A percentile compares a stretch with the other conserved stretches of the same genome.
phyloP scores from a whole-genome alignment of 2,329 filamentous ascomycete genomes.

The Pochonia chlamydosporia region DNA sequence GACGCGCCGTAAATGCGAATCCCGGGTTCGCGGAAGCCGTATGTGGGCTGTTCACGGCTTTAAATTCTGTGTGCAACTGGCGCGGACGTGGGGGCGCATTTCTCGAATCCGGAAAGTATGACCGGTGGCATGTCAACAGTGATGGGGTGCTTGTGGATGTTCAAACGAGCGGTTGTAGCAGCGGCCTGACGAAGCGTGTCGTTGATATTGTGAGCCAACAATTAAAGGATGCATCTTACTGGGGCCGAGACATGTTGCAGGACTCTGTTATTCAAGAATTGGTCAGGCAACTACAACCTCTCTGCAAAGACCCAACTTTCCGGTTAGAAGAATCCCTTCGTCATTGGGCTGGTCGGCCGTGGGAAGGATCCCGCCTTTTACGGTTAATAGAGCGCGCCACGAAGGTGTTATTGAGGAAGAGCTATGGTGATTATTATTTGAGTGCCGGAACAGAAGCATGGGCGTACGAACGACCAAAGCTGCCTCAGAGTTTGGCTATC shows the following conservation, averaged over 20 bases:
- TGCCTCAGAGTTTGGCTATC: conserved; percentile 67
- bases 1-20: conserved; percentile 81
- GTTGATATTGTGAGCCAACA: conserved; percentile 88
- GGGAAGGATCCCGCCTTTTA: conserved; percentile 84
- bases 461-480: conserved; percentile 65
- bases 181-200: conserved; percentile 85
- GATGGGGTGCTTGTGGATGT: conserved; percentile 77
- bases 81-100: conserved; percentile 79
- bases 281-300: conserved; percentile 36
- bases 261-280: conserved; percentile 47
- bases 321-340: conserved; percentile 36
- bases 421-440: conserved; percentile 80
- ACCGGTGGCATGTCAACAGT: conserved; percentile 91
- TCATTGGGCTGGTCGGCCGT: conserved; percentile 67
- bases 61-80: conserved; percentile 98
- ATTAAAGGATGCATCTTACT: conserved; percentile 75
- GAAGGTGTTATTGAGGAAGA: conserved; percentile 71
- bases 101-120: conserved; percentile 64
- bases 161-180: conserved; percentile 50
- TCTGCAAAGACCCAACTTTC: conserved; percentile 29
- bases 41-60: conserved; percentile 86
- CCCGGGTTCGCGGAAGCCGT: conserved; percentile 96
- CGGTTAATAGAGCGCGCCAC: conserved; percentile 79
- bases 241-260: conserved; percentile 71
- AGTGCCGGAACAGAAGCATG: conserved; percentile 45